phyloP scores from a whole-genome alignment of 352 stramenopile genomes.

The Globisporangium nunn region DNA sequence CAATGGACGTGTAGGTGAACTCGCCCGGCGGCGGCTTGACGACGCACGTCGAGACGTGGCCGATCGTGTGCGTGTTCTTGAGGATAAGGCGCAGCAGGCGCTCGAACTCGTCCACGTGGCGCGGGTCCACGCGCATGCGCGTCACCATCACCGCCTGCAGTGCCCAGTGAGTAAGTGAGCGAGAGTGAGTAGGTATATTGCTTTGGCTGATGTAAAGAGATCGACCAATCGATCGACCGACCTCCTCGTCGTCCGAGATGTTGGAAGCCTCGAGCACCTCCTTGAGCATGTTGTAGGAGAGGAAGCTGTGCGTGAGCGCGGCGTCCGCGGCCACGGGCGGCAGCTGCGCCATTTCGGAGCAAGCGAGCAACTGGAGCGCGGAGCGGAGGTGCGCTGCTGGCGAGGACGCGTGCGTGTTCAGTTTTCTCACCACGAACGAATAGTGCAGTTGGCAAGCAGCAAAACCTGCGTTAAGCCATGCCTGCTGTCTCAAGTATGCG shows the following conservation, averaged over 20 bases:
- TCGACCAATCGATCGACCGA: conserved; percentile 11
- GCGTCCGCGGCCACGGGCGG: neutral
- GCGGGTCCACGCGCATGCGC: conserved; percentile 69
- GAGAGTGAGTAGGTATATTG: neutral
- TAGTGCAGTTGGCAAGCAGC: neutral
- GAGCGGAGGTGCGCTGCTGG: neutral
- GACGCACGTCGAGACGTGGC: conserved; percentile 76
- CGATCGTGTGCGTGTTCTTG: conserved; percentile 70
- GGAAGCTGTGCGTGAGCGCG: conserved; percentile 46
- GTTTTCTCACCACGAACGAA: neutral
- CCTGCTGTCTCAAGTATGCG: neutral
- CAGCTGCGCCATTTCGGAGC: neutral
- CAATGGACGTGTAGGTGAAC: conserved; percentile 79
- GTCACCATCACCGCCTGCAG: conserved; percentile 73
- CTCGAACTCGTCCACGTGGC: conserved; percentile 75
- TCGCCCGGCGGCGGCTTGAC: conserved; percentile 67
- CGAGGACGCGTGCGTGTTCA: neutral
- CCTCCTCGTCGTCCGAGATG: conserved; percentile 75
- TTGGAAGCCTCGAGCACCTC: conserved; percentile 69
- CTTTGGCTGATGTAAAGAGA: neutral
- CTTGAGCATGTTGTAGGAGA: conserved; percentile 73
- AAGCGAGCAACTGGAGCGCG: too few species aligned
- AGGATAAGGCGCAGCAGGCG: conserved; percentile 71
- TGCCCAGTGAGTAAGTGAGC: neutral
- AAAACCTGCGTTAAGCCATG: too few species aligned